Percentiles rank a stretch among this genome's conserved stretches.
Conservation (phyloP, 148 eudicot species). For the Silene conica region DNA sequence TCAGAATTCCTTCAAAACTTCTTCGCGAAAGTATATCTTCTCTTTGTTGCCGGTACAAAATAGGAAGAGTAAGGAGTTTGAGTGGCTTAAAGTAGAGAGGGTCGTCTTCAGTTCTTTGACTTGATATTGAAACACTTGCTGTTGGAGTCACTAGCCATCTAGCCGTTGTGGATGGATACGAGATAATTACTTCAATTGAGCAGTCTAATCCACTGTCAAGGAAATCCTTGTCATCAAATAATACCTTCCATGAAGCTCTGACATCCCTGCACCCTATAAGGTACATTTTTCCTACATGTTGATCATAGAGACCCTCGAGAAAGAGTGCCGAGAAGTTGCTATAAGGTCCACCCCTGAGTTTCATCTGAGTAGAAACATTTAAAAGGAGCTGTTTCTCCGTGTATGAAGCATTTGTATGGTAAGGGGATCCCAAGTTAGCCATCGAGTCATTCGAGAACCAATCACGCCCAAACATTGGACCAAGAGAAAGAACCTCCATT, state of each 20-base stretch:
- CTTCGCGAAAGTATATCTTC: slow-evolving; percentile 68
- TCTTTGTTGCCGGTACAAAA: slow-evolving; percentile 68
- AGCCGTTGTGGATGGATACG: slow-evolving; percentile 77
- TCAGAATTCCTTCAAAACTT: slow-evolving; percentile 68
- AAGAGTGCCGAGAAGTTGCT: slow-evolving; percentile 50
- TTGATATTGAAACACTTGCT: slow-evolving; percentile 59
- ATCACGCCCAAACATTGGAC: slow-evolving; percentile 56
- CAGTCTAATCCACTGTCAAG: slow-evolving; percentile 80
- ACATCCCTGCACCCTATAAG: slow-evolving; percentile 81
- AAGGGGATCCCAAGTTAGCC: slow-evolving; percentile 30
- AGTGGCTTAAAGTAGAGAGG: slow-evolving; percentile 59
- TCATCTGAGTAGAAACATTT: slow-evolving; percentile 70
- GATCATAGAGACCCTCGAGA: slow-evolving; percentile 80
- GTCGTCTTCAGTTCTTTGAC: slow-evolving; percentile 73
- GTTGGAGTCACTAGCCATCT: slow-evolving; percentile 75
- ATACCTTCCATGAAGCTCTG: slow-evolving; percentile 57
- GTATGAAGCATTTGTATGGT: slow-evolving; percentile 38
- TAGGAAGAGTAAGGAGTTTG: slow-evolving; percentile 60
- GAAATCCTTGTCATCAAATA: slow-evolving; percentile 58
- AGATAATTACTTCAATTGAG: slow-evolving; percentile 50
- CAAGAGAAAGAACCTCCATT: slow-evolving; percentile 65
- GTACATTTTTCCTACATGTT: slow-evolving; percentile 75
- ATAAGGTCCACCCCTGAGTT: slow-evolving; percentile 28
- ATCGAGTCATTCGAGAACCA: slow-evolving; percentile 36
- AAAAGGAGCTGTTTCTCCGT: slow-evolving; percentile 63